These are phyloP conservation scores for Haplosporangium sp. DNA, from an alignment of 371 early-diverging fungal species.

Conservation along the genomic window DNA sequence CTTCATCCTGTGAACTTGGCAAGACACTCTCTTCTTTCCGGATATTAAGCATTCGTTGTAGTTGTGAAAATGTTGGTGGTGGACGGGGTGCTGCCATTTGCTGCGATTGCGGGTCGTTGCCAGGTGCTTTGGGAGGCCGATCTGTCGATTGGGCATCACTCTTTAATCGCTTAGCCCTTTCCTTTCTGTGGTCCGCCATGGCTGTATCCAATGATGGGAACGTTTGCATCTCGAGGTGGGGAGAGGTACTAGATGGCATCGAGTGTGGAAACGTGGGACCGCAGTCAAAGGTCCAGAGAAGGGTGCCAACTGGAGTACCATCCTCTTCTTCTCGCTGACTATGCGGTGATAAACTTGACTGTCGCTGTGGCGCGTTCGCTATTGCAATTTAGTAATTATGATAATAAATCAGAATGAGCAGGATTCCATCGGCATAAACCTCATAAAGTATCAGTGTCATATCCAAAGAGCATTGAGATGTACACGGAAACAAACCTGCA, in stretches of 20 bases:
- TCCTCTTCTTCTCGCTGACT: background rate
- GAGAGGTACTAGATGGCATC: background rate
- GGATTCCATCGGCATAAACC: no score
- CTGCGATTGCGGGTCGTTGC: background rate
- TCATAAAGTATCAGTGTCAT: background rate
- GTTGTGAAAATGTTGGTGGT: slow-evolving; percentile 34
- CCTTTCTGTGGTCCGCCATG: slow-evolving; percentile 20
- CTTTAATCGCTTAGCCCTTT: slow-evolving; percentile 1
- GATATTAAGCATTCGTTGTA: slow-evolving; percentile 28
- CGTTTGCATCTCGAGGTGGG: slow-evolving; percentile 23
- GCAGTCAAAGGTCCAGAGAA: slow-evolving; percentile 45
- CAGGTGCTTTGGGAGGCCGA: background rate
- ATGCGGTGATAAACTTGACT: background rate
- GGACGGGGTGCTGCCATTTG: background rate
- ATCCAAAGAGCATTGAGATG: background rate
- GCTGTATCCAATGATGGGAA: slow-evolving; percentile 33
- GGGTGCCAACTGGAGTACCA: slow-evolving; percentile 28
- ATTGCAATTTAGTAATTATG: background rate
- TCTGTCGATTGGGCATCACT: background rate
- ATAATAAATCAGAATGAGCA: background rate
- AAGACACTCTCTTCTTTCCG: background rate
- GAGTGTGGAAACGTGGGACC: slow-evolving; percentile 40
- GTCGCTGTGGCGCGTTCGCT: background rate
- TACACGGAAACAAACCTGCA: background rate
- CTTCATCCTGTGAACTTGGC: slow-evolving; percentile 4